Conservation (phyloP, 2,329 filamentous ascomycete species). For the Claviceps sp. region DNA sequence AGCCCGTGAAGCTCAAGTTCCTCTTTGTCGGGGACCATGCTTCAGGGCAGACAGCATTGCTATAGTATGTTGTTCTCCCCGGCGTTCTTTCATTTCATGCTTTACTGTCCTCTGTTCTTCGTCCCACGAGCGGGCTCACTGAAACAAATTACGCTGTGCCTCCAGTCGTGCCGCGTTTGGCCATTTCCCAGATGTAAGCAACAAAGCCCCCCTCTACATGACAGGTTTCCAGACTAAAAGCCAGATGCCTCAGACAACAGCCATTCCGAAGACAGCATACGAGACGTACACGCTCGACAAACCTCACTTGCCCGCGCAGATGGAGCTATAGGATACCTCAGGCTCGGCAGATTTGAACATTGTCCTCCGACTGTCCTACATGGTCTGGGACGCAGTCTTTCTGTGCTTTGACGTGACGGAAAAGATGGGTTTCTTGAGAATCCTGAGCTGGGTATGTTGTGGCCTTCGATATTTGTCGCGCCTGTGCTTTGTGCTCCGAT, state of each 20-base stretch:
- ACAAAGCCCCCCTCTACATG: background rate
- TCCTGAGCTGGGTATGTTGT: conserved; percentile 21
- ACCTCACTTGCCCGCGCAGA: conserved; percentile 12
- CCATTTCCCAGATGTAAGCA: conserved; percentile 23
- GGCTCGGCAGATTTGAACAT: conserved; percentile 23
- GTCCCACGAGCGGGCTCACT: background rate
- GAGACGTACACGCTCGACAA: conserved; percentile 21
- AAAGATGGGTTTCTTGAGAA: conserved; percentile 19
- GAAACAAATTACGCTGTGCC: background rate
- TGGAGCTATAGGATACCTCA: conserved; percentile 28
- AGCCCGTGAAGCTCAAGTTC: conserved; percentile 17
- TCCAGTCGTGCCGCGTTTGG: conserved; percentile 23
- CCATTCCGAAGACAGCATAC: conserved; percentile 20
- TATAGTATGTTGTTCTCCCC: conserved; percentile 18
- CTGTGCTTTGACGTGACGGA: conserved; percentile 26
- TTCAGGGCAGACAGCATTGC: conserved; percentile 23
- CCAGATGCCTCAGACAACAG: conserved; percentile 14
- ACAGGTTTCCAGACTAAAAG: background rate
- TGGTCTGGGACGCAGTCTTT: conserved; percentile 24
- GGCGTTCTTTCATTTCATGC: background rate
- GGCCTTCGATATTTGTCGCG: background rate
- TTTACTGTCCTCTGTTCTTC: background rate
- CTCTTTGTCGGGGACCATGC: conserved; percentile 21
- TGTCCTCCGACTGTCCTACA: conserved; percentile 20
- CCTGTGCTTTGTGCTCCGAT: background rate